Conservation (phyloP, 345 rosid genomes). For the Firmiana major region DNA sequence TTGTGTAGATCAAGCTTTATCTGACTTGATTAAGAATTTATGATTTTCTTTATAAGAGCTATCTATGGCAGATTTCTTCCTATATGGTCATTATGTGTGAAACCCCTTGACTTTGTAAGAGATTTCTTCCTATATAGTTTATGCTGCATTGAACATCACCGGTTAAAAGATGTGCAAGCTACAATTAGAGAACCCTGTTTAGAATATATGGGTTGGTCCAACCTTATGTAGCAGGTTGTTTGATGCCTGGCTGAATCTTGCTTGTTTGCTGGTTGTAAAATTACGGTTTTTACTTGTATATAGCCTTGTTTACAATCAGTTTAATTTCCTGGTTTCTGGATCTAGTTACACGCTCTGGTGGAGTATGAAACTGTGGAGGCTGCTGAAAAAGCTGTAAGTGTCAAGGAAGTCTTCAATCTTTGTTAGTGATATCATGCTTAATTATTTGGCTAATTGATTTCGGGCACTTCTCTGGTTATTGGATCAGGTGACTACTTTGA, state of each 20-base stretch:
- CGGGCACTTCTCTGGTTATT: constrained; percentile 15
- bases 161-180: not conserved
- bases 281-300: not conserved
- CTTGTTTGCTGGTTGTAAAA: not conserved
- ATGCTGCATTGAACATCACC: not conserved
- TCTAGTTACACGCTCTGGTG: constrained; percentile 80
- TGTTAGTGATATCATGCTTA: constrained; percentile 7
- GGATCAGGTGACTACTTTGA: constrained; percentile 69
- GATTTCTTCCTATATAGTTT: too few species aligned
- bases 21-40: not conserved
- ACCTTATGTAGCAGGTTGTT: not conserved
- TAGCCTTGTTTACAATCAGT: not conserved
- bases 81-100: not conserved
- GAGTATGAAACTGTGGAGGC: constrained; percentile 80
- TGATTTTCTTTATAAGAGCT: constrained; percentile 2
- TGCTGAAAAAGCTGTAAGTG: constrained; percentile 89
- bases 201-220: not conserved
- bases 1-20: constrained; percentile 4
- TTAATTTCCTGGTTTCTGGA: constrained; percentile 10
- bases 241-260: not conserved
- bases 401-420: not conserved
- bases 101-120: not conserved
- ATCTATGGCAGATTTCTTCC: not conserved
- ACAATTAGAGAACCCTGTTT: not conserved
- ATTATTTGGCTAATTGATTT: not conserved